Conservation (phyloP, 768 basidiomycete genomes). For the Boletus tomentosulus region DNA sequence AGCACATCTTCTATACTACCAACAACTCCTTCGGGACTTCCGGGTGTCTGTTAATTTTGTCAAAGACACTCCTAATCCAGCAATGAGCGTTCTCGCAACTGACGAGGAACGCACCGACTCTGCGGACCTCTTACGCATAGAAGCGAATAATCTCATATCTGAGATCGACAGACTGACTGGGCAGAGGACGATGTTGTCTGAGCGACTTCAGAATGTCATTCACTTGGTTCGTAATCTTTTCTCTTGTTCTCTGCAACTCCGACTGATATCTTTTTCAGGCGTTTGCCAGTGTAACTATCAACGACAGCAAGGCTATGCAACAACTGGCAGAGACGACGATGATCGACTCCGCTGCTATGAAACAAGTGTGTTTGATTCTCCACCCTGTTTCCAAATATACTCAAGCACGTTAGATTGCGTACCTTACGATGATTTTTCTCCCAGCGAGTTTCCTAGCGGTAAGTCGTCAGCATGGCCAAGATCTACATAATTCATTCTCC, state of each 20-base stretch:
- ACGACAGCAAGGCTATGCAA: constrained; percentile 49
- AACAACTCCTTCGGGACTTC: constrained; percentile 52
- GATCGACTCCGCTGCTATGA: constrained; percentile 40
- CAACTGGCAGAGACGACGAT: constrained; percentile 44
- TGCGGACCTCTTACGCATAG: constrained; percentile 38
- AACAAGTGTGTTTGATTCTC: constrained; percentile 20
- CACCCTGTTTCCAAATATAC: neutral
- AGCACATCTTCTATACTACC: constrained; percentile 56
- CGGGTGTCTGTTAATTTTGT: constrained; percentile 47
- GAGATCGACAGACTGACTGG: constrained; percentile 47
- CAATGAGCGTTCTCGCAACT: constrained; percentile 31
- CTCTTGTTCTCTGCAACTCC: neutral
- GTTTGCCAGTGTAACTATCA: constrained; percentile 55
- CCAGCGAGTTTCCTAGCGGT: constrained; percentile 45
- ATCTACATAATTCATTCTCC: constrained; percentile 5
- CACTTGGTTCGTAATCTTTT: constrained; percentile 23
- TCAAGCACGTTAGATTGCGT: constrained; percentile 34
- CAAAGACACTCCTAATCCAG: constrained; percentile 44
- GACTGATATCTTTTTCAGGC: constrained; percentile 34
- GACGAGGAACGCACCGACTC: constrained; percentile 20
- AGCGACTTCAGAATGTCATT: constrained; percentile 34
- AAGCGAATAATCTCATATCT: constrained; percentile 44
- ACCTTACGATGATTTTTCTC: constrained; percentile 59
- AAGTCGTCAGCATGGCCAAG: neutral
- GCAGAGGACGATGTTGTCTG: constrained; percentile 29